Conservation (phyloP, 352 stramenopile genomes). For the Aphanomyces invadans region DNA sequence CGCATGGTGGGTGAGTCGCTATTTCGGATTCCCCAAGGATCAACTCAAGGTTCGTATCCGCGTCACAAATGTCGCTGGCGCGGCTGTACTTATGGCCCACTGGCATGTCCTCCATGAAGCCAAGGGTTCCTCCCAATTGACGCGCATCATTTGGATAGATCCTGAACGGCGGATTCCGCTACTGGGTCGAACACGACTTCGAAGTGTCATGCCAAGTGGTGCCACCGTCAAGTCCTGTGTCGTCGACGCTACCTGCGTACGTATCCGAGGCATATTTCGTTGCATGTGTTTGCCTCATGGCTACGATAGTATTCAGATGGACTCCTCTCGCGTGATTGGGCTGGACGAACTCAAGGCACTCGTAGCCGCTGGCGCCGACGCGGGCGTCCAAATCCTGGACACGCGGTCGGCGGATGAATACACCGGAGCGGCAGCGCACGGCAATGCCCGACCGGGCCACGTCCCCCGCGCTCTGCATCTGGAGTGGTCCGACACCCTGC, state of each 20-base stretch:
- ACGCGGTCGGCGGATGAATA: slow-evolving; percentile 35
- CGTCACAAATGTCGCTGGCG: too few relatives aligned
- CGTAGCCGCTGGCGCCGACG: slow-evolving; percentile 22
- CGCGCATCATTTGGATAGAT: slow-evolving; percentile 29
- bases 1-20: slow-evolving; percentile 72
- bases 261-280: background rate
- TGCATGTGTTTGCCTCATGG: background rate
- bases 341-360: slow-evolving; percentile 32
- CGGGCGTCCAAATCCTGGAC: slow-evolving; percentile 34
- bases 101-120: too few relatives aligned
- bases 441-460: slow-evolving; percentile 44
- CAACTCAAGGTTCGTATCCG: slow-evolving; percentile 47
- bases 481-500: slow-evolving; percentile 57
- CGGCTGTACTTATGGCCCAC: too few relatives aligned
- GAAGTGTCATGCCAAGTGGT: background rate
- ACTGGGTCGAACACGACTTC: slow-evolving; percentile 43
- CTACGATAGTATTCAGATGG: background rate
- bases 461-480: slow-evolving; percentile 63
- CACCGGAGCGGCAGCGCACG: slow-evolving; percentile 32
- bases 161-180: slow-evolving; percentile 59
- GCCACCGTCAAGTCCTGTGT: background rate
- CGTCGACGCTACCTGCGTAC: slow-evolving; percentile 8
- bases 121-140: background rate
- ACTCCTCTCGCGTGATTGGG: slow-evolving; percentile 24
- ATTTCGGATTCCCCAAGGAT: slow-evolving; percentile 63